Conservation (phyloP, 192 early-diverging fungal species). For the Jimgerdemannia lactiflua region DNA sequence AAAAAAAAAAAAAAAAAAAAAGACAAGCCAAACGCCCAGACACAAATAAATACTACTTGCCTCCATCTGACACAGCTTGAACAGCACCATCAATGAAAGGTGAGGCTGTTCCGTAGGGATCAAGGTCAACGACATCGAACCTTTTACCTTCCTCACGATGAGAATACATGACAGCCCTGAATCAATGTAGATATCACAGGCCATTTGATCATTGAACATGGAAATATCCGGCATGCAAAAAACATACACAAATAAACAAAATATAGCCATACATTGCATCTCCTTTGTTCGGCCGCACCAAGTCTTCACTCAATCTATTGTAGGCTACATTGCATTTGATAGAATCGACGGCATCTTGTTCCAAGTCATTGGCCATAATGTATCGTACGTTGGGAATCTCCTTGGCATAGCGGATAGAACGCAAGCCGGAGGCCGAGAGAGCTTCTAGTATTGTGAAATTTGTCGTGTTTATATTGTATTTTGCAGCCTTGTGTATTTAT, state of each 20-base stretch:
- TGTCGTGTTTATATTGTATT: background rate
- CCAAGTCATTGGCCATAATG: slow-evolving; percentile 93
- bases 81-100: slow-evolving; percentile 96
- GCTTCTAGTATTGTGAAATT: slow-evolving; percentile 84
- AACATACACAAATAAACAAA: background rate
- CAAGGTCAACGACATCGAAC: slow-evolving; percentile 91
- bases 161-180: slow-evolving; percentile 66
- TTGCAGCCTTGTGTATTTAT: too few relatives aligned
- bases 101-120: slow-evolving; percentile 95
- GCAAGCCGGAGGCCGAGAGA: slow-evolving; percentile 89
- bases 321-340: slow-evolving; percentile 84
- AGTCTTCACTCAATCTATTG: slow-evolving; percentile 72
- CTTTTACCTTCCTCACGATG: slow-evolving; percentile 47
- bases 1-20: background rate
- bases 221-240: too few relatives aligned
- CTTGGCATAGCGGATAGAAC: slow-evolving; percentile 96
- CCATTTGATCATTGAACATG: too few relatives aligned
- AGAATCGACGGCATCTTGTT: slow-evolving; percentile 82
- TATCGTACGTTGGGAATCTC: slow-evolving; percentile 77
- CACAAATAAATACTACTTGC: slow-evolving; percentile 23
- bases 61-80: slow-evolving; percentile 84
- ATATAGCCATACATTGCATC: slow-evolving; percentile 69
- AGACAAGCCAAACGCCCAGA: background rate
- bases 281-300: slow-evolving; percentile 77
- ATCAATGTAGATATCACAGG: background rate